These are phyloP conservation scores for Pseudonitzschia pungens DNA, from an alignment of 108 stramenopile species.

Conservation along the genomic window DNA sequence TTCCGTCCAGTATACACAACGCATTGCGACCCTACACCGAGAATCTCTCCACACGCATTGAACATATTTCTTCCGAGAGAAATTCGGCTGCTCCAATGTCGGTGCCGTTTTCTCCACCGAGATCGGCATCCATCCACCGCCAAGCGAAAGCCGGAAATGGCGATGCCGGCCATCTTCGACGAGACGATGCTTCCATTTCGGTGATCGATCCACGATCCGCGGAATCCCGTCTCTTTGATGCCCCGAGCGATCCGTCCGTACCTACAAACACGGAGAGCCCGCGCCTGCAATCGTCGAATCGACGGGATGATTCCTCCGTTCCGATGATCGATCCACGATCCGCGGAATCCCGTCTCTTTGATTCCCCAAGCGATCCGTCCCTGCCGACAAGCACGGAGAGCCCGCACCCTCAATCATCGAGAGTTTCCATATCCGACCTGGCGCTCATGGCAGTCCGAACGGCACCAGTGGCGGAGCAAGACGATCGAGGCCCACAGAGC, in stretches of 20 bases:
- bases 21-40: not conserved
- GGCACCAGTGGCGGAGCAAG: not conserved
- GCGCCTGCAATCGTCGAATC: not conserved
- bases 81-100: not conserved
- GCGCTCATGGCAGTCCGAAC: conserved; percentile 3
- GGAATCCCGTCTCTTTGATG: not conserved
- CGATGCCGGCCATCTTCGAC: not conserved
- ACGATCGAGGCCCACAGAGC: conserved; percentile 7
- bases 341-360: not conserved
- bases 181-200: not conserved
- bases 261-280: not conserved
- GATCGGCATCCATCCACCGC: not conserved
- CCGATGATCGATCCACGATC: not conserved
- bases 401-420: not conserved
- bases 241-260: not conserved
- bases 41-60: not conserved
- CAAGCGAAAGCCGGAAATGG: not conserved
- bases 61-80: not conserved
- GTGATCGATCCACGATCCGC: not conserved
- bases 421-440: not conserved
- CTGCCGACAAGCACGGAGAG: not conserved
- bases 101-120: not conserved
- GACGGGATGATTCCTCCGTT: not conserved
- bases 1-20: not conserved
- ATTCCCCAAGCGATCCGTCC: not conserved